These are phyloP conservation scores for Nothophaeocryptopus gaeumannii DNA, from an alignment of 2,329 filamentous ascomycete genomes.

Conservation along the genomic window DNA sequence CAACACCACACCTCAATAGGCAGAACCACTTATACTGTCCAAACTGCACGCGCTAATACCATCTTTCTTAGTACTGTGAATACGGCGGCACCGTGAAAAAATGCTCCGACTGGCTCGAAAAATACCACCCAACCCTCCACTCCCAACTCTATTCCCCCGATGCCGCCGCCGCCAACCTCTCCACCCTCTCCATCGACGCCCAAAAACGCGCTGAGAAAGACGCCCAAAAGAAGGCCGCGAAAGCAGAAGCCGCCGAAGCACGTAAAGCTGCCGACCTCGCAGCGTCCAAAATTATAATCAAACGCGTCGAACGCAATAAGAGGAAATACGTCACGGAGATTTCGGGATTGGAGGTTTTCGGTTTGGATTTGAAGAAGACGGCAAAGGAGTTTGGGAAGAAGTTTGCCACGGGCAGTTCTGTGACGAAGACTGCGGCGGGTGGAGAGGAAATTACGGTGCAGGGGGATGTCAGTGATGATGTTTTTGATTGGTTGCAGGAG, in stretches of 20 bases:
- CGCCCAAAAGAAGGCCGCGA: conserved; percentile 92
- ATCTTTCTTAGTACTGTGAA: conserved; percentile 77
- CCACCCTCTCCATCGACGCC: conserved; percentile 81
- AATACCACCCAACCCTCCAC: conserved; percentile 71
- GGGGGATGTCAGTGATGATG: conserved; percentile 92
- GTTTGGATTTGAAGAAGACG: conserved; percentile 89
- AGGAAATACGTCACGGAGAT: conserved; percentile 94
- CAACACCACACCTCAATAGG: neutral
- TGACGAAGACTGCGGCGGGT: conserved; percentile 78
- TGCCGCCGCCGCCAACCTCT: conserved; percentile 78
- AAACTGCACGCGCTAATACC: conserved; percentile 14
- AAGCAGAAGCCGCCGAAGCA: conserved; percentile 81
- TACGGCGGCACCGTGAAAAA: conserved; percentile 96
- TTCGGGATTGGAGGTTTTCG: conserved; percentile 85
- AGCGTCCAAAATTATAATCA: conserved; percentile 80
- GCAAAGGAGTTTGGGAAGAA: conserved; percentile 84
- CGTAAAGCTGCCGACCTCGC: conserved; percentile 81
- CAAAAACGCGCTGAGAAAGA: conserved; percentile 95
- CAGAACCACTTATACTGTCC: neutral
- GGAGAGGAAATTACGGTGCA: conserved; percentile 94
- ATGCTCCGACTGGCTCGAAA: conserved; percentile 92
- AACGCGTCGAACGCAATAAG: conserved; percentile 97
- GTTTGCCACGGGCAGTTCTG: conserved; percentile 89
- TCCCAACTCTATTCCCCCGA: conserved; percentile 72
- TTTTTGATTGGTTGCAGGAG: conserved; percentile 85